Evolutionary conservation across 1,284 basidiomycete species (phyloP), one percentile per base, ranked within the genome.

Genomic region (Tilletia indica): DNA sequence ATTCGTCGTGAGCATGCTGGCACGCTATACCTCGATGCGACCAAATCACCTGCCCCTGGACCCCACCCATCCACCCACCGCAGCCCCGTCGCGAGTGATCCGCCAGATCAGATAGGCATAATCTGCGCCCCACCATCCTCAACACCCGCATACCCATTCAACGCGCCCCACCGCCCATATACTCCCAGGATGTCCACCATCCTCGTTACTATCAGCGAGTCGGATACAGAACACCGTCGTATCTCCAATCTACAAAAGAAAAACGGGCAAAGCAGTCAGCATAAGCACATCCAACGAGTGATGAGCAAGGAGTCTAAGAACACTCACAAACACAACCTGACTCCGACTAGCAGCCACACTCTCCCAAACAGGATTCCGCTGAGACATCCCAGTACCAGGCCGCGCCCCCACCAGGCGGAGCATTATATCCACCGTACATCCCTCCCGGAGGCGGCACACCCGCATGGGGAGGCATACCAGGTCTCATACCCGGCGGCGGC

Each of bases 281-380:
- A 31, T 31, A 31, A 31, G 25, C 25, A 31, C 25, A 1, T 31
- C 25, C 25, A 14, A 45, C 1, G 42, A 45, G 42, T 8, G 66
- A 42, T 19, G 8, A 66, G 16, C 8, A 68, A 68, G 25, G 66
- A 4, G 66, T 16, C 19, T 6, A 19, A 8, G 19, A 54, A 6
- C 51, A 54, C 51, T 54, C 58, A 78, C 77, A 56, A 83, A 82
- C 21, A 83, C 76, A 25, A 83, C 83, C 67, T 83, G 78, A 72
- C 75, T 77, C 58, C 82, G 77, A 42, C 80, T 82, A 36, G 80
- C 76, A 0, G 76, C 74, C 0, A 82, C 78, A 12, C 76, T 78
- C 66, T 83, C 82, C 76, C 82, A 78, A 45, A 80, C 76, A 0
- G 82, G 80, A 31, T 80, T 82, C 25, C 77, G 78, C 68, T 58